Evolutionary conservation across 2,329 filamentous ascomycete species (phyloP), one percentile per base, ranked within the genome.

Genomic region (Xylaria sp.): DNA sequence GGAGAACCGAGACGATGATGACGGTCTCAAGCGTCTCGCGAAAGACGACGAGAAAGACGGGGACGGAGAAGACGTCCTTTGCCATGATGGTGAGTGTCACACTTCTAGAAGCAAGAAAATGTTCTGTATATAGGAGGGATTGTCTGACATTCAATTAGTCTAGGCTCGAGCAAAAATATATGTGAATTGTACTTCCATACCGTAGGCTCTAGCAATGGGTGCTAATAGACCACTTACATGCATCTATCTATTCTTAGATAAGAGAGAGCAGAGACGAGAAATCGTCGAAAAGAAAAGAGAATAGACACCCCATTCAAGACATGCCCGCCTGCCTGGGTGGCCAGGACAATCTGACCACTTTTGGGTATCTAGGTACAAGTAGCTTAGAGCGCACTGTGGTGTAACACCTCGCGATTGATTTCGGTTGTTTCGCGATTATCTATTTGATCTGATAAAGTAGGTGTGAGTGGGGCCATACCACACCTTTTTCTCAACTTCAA

Each of bases 21-120:
- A 88, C 90, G 0, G 91, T 92, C 83, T 97, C 93, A 57, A 97
- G 84, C 50, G 90, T 89, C 82, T 97, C 94, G 77, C 94, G 90
- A 79, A 97, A 96, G 81, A 93, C 90, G 79, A 97, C 92, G 83
- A 97, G 94, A 83, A 97, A 97, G 64, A 97, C 77, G 18, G 77
- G 76, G 40, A 78, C 73, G 42, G 76, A 70, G 63, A 79, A 78
- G 60, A 78, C 76, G 65, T 77, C 65, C 37, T 63, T 65, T 62
- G 74, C 61, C 76, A 76, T 77, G 32, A 75, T 77, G 32, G 25
- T 68, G 70, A 71, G 6, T 44, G 40, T 21, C 40, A 44, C 40
- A 18, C 40, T 21, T 44, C 32, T 18, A 18, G 13, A n/a, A 44
- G 6, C 16, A 18, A n/a, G 5, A 44, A 18, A 44, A 16, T 44